Evolutionary conservation across 2,329 filamentous ascomycete species (phyloP).

Genomic region (Botrytis aclada): DNA sequence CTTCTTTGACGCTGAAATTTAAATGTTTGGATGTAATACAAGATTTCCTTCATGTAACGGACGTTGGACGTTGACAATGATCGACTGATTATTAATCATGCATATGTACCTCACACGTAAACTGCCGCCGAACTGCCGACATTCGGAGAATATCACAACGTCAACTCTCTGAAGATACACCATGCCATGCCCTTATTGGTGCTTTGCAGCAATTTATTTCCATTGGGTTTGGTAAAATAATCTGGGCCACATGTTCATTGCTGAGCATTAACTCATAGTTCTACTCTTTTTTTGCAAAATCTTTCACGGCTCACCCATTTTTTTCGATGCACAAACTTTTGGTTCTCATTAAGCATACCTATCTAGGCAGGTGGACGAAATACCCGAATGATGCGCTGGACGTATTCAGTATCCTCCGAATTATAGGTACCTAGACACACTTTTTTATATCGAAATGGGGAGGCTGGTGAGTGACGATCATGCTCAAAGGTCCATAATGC

Average conservation of each 20-base stretch:
- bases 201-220: neutral
- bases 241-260: neutral
- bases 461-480: neutral
- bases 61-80: neutral
- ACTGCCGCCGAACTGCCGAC: neutral
- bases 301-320: neutral
- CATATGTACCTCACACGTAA: neutral
- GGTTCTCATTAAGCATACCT: neutral
- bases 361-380: neutral
- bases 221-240: neutral
- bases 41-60: neutral
- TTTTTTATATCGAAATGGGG: neutral
- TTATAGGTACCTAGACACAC: neutral
- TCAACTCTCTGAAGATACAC: neutral
- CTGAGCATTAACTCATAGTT: neutral
- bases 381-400: neutral
- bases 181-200: neutral
- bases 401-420: neutral
- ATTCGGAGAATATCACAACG: neutral
- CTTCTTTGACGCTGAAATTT: neutral
- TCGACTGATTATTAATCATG: constrained; percentile 5
- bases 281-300: neutral
- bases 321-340: neutral
- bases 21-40: neutral
- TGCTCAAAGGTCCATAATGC: neutral